phyloP scores from a whole-genome alignment of 352 stramenopile species.

The Phytophthora hibernalis region DNA sequence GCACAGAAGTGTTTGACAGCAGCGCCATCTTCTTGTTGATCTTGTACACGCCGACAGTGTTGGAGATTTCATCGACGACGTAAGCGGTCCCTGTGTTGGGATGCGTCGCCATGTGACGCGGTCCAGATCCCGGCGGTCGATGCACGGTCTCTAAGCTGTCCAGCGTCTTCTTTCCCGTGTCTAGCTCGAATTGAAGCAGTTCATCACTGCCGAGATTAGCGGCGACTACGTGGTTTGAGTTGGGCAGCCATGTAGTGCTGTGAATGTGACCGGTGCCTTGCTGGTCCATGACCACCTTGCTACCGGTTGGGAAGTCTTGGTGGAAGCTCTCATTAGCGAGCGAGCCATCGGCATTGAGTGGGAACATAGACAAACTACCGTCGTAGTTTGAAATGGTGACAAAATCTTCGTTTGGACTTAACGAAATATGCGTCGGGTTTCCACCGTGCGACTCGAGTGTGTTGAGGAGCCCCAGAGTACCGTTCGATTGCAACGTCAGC shows the following conservation, averaged over 20 bases:
- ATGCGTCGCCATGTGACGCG: conserved; percentile 59
- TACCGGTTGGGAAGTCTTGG: conserved; percentile 45
- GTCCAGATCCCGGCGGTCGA: conserved; percentile 45
- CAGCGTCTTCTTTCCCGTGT: conserved; percentile 40
- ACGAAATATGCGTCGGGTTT: conserved; percentile 45
- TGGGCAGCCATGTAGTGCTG: conserved; percentile 59
- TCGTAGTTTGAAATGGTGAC: conserved; percentile 62
- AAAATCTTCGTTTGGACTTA: conserved; percentile 56
- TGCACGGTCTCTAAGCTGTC: conserved; percentile 18
- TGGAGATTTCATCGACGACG: conserved; percentile 62
- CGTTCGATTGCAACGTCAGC: conserved; percentile 11
- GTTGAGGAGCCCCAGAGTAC: conserved; percentile 24
- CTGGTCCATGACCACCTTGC: conserved; percentile 35
- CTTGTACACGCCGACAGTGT: conserved; percentile 60
- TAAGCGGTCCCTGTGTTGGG: conserved; percentile 47
- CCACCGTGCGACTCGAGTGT: conserved; percentile 21
- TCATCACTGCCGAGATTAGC: conserved; percentile 63
- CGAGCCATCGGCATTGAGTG: conserved; percentile 44
- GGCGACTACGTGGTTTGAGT: conserved; percentile 40
- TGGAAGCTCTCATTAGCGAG: conserved; percentile 39
- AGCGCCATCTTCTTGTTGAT: conserved; percentile 23
- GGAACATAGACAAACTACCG: conserved; percentile 58
- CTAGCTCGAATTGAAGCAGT: conserved; percentile 54
- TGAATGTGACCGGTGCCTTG: conserved; percentile 60
- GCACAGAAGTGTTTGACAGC: conserved; percentile 32